phyloP scores from a whole-genome alignment of 768 basidiomycete genomes.

The Postia placenta region DNA sequence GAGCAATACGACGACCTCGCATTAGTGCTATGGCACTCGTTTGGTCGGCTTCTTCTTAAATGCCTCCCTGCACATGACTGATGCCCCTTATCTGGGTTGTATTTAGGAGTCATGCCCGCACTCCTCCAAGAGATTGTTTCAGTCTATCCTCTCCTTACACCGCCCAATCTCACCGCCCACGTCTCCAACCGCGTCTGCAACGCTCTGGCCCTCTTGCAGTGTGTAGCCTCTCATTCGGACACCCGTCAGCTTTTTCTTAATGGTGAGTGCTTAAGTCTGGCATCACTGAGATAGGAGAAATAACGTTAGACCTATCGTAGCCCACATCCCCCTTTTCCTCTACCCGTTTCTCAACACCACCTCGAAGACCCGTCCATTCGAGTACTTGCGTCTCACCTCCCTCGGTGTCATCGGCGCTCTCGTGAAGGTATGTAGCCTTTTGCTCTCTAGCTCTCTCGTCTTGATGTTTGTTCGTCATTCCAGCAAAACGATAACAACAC shows the following conservation, averaged over 20 bases:
- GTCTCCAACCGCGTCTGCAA: slow-evolving; percentile 99
- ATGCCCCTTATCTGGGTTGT: too few relatives aligned
- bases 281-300: neutral
- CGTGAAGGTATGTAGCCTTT: slow-evolving; percentile 64
- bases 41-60: slow-evolving; percentile 79
- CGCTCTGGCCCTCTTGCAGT: slow-evolving; percentile 94
- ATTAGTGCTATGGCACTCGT: slow-evolving; percentile 96
- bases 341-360: slow-evolving; percentile 99
- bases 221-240: slow-evolving; percentile 96
- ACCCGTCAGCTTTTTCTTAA: slow-evolving; percentile 93
- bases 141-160: slow-evolving; percentile 92
- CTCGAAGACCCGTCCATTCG: slow-evolving; percentile 98
- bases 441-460: neutral
- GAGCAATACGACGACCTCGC: slow-evolving; percentile 99
- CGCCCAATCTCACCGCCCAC: slow-evolving; percentile 94
- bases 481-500: slow-evolving; percentile 99
- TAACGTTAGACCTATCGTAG: slow-evolving; percentile 30
- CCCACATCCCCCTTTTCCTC: slow-evolving; percentile 91
- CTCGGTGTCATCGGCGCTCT: slow-evolving; percentile 99
- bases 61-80: neutral
- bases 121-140: slow-evolving; percentile 97
- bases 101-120: slow-evolving; percentile 93
- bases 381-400: slow-evolving; percentile 97
- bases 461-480: neutral
- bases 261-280: slow-evolving; percentile 41